phyloP scores from a whole-genome alignment of 208 protist species.

The Wallacemonas sp. region DNA sequence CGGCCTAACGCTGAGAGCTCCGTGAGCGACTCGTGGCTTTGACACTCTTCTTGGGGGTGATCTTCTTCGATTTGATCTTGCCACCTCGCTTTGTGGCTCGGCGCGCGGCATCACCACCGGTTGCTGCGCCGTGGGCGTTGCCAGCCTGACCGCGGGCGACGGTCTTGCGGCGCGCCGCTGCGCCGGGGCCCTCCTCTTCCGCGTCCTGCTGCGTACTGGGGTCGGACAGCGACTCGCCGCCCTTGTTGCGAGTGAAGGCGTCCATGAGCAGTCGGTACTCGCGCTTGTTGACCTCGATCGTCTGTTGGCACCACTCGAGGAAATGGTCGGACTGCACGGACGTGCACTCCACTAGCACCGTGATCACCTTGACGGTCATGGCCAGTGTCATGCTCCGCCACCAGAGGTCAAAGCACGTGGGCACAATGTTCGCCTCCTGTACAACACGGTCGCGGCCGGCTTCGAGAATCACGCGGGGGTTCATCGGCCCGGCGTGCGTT shows the following conservation, averaged over 20 bases:
- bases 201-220: neutral
- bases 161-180: neutral
- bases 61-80: neutral
- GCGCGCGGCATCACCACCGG: too few species aligned
- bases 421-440: conserved; percentile 32
- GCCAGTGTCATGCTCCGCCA: conserved; percentile 84
- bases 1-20: neutral
- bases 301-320: conserved; percentile 32
- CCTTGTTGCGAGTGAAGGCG: conserved; percentile 27
- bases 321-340: conserved; percentile 30
- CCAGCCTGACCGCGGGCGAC: neutral
- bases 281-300: conserved; percentile 26
- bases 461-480: conserved; percentile 43
- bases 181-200: neutral
- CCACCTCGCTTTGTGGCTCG: too few species aligned
- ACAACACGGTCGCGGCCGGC: conserved; percentile 37
- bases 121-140: too few species aligned
- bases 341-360: conserved; percentile 74
- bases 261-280: conserved; percentile 28
- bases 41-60: neutral
- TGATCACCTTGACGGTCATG: conserved; percentile 73
- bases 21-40: neutral
- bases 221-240: conserved; percentile 14
- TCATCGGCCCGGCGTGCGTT: conserved; percentile 23
- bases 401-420: conserved; percentile 86